Evolutionary conservation across 805 yeast species (phyloP), one percentile per base, ranked within the genome.

Genomic region (Myxozyma melibiosi): DNA sequence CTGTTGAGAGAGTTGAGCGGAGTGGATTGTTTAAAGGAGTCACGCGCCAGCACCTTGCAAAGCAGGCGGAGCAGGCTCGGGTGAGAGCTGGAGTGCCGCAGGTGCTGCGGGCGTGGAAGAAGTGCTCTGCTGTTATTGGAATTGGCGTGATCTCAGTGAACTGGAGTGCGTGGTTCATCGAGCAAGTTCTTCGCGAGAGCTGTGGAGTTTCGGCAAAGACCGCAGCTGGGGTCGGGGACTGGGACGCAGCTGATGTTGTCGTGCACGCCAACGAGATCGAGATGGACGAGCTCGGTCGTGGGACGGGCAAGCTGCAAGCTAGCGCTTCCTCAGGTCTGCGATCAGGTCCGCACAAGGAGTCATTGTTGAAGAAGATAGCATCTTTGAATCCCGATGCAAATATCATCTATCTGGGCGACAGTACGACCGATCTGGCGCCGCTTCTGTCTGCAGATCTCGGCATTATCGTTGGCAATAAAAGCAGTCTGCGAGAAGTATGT

Each of bases 351-450:
- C 60, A 64, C 41, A 64, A 64, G 38, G 65, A 44, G 11, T 20
- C 8, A 18, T 13, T 62, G 7, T n/a, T 53, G 41, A 35, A 48
- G 31, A 38, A 33, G 34, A 18, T 25, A 42, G 9, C n/a, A 35
- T 4, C 18, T n/a, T 13, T 11, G 18, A 24, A 18, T 8, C 30
- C 16, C 7, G 22, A 18, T 14, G 28, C 35, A 27, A 33, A 42
- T 6, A 22, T 43, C 5, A 39, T 51, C 13, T 64, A 65, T 34
- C 40, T 60, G 9, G 68, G 68, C 5, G 68, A 65, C 33, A 55
- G 62, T 33, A 44, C 58, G 5, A 56, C 65, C 7, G 67, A 65
- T 37, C 38, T 65, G 11, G 58, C 48, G 5, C 63, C 63, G 13
- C 30, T 58, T 2, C 33, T 58, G 31, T 37, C 38, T 9, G 58